Evolutionary conservation across 2,329 filamentous ascomycete genomes (phyloP).

Genomic region (Grosmannia clavigera): DNA sequence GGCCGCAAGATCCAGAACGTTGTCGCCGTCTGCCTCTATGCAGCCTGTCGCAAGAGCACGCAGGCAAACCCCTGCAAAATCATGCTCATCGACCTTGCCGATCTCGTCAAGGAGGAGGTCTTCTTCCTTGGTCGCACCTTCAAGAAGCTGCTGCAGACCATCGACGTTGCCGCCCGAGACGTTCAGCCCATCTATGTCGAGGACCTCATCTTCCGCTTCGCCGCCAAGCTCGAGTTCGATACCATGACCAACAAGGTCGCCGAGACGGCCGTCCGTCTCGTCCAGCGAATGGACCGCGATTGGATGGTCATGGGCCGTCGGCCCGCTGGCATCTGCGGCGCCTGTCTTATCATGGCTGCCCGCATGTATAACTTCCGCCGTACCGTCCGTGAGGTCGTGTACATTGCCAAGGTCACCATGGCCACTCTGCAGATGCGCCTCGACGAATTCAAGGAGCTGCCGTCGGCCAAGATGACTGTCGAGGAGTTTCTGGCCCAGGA

Average conservation of each 20-base stretch:
- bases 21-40: constrained; percentile 82
- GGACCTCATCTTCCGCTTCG: constrained; percentile 83
- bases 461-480: constrained; percentile 73
- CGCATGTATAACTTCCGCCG: constrained; percentile 97
- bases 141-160: constrained; percentile 62
- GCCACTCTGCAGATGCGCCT: constrained; percentile 84
- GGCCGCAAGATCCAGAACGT: constrained; percentile 78
- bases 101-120: constrained; percentile 72
- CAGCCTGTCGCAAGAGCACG: constrained; percentile 64
- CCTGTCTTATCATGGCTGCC: constrained; percentile 85
- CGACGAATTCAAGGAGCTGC: constrained; percentile 81
- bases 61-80: constrained; percentile 54
- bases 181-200: constrained; percentile 67
- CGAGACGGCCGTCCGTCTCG: constrained; percentile 73
- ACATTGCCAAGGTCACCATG: constrained; percentile 92
- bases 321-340: constrained; percentile 87
- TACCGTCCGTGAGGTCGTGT: constrained; percentile 89
- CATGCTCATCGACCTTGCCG: constrained; percentile 93
- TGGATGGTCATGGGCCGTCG: constrained; percentile 95
- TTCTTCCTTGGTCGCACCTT: constrained; percentile 86
- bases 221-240: constrained; percentile 82
- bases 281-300: constrained; percentile 87
- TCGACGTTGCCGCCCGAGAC: constrained; percentile 42
- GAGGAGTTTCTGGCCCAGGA: constrained; percentile 65
- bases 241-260: constrained; percentile 72